Base-by-base conservation (phyloP, 306 rosid genomes). In the Cicer arietinum region DNA sequence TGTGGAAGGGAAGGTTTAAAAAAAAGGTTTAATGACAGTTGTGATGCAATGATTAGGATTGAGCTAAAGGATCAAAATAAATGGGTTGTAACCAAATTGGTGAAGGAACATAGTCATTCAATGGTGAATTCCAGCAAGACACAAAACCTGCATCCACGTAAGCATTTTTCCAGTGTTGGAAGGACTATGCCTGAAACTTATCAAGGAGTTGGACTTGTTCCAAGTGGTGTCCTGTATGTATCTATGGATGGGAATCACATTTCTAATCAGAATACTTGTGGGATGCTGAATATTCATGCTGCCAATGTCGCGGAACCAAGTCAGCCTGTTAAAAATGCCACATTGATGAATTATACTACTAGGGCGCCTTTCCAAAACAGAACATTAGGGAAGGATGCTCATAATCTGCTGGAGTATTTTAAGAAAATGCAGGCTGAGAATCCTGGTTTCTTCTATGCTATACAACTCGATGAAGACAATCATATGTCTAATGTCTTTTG, bases 401-500 rank as follows among this genome's bases (percentile, higher is more conserved):
- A 90, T 79, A 88, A 88, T 82, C 80, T 93, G 80, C 87, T 93
- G 62, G 97, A 93, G 85, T 93, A 93, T 88, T 89, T 93, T 75
- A 93, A 88, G 89, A 93, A 90, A 87, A 93, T 93, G 98, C 98
- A 93, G 83, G 96, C 91, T 22, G 96, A 85, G 87, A 90, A 93
- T 67, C 97, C 98, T 80, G 97, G 97, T 70, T 93, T 93, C 86
- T 88, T 93, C 79, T 93, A 93, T 81, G 97, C 98, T n/a, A 89
- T 90, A 67, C 98, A 93, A 78, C 95, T 93, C 75, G 95, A 93
- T 81, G 98, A 93, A 73, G 95, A 93, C 44, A 90, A 89, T 77
- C 90, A 47, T 18, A 93, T 93, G 95, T 88, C 87, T 71, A 93
- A 93, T 51, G 93, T 81, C 69, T 93, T 93, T 60, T 93, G 97